Evolutionary conservation across 116 monocot genomes (phyloP), one percentile per base, ranked within the genome.

Genomic region (Dioscorea cayenensis): DNA sequence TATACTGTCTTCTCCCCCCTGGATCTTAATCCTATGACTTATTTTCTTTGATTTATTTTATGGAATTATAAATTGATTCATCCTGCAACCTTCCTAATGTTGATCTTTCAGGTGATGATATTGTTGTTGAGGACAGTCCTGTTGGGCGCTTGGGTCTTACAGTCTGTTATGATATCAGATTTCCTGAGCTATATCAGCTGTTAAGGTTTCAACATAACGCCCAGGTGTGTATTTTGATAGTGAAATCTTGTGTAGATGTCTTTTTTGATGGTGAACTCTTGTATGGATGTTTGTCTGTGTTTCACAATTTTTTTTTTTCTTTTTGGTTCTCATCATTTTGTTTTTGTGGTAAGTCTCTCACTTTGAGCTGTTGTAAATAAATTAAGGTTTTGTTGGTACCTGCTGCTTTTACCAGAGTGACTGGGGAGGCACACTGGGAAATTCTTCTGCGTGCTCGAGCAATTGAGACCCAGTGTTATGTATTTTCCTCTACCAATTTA

Each of bases 371-470:
- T 43, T 43, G 43, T 43, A 43, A 43, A 12, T 61, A 32, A 66
- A 63, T 70, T 60, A 78, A 95, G 95, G 80, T 95, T 76, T 78
- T 96, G 77, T 75, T 96, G 77, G 96, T 92, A 60, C 96, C 96
- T 55, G 76, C 96, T 51, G 92, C 96, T 73, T 96, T 96, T 77
- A 96, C 96, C 6, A 92, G 82, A 63, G 77, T 90, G 69, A 96
- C 92, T 35, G 96, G 96, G 37, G 82, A 87, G 76, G 96, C 96
- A 65, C 96, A 92, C 38, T 96, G 96, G 96, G 96, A 96, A 68
- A 77, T 92, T 78, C 85, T 95, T 79, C 89, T 95, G 55, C 89
- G 95, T 67, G 82, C 92, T 72, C 89, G 95, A 11, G 95, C 95
- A 74, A 95, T 92, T 59, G 95, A 95, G 75, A 95, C 90, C 3